A percentile compares a stretch with the other conserved stretches of the same genome.
Evolutionary conservation across 495 filamentous ascomycete species (phyloP).

Genomic region (Oleoguttula mirabilis): DNA sequence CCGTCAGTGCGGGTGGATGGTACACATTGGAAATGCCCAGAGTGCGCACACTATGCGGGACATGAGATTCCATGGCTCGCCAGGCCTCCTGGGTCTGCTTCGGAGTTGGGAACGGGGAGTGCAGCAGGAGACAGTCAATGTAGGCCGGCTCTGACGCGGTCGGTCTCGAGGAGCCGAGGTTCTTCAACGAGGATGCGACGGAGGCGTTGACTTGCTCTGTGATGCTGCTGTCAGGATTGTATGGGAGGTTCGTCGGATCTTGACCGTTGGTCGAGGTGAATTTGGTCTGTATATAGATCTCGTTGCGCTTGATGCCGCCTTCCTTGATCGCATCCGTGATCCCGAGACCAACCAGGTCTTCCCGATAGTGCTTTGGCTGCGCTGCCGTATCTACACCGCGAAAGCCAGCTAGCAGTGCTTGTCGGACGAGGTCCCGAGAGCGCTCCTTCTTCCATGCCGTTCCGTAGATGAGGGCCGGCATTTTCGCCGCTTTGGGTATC

Average conservation of each 20-base stretch:
- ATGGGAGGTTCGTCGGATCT: constrained; percentile 48
- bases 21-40: no score
- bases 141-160: no score
- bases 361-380: constrained; percentile 68
- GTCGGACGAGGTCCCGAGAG: constrained; percentile 53
- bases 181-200: constrained; percentile 55
- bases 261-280: constrained; percentile 55
- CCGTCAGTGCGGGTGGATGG: no score
- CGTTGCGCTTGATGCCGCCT: constrained; percentile 44
- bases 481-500: no score
- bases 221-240: constrained; percentile 39
- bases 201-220: constrained; percentile 53
- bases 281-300: constrained; percentile 70
- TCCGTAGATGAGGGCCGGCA: no score
- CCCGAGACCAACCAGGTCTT: constrained; percentile 56
- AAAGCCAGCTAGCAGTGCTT: constrained; percentile 60
- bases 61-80: no score
- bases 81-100: no score
- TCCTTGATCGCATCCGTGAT: constrained; percentile 46
- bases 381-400: constrained; percentile 66
- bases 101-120: no score
- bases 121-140: no score
- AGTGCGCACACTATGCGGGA: no score
- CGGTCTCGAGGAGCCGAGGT: no score
- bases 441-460: no score